Base-by-base conservation (phyloP, 2,329 filamentous ascomycete genomes). In the Monilinia vaccinii-corymbosi region DNA sequence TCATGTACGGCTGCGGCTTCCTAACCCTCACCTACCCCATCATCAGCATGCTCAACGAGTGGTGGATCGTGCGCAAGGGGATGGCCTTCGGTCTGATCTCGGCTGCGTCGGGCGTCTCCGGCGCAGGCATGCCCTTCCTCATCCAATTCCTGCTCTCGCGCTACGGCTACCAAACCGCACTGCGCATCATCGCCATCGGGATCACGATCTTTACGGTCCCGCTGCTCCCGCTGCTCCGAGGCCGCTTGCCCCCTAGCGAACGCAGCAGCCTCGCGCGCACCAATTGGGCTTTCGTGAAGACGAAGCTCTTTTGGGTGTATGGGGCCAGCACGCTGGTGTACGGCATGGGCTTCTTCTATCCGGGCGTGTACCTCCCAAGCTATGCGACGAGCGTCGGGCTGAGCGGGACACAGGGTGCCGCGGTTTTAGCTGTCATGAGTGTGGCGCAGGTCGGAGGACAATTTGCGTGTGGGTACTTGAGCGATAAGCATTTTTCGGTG, bases 1-100 rank as follows among this genome's bases (percentile, higher is more conserved):
- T 86, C 9, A 70, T 86, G 32, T 87, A 84, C 67, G 83, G 78
- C 42, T 65, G 85, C 11, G 82, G 83, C 25, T 81, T 81, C n/a
- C 74, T 76, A 7, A 73, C 84, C 46, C 73, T 78, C 6, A 85
- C 83, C 68, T 78, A 76, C 34, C 81, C 83, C 0, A 80, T 79
- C 64, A 77, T 84, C 40, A 64, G 79, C 38, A 84, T 83, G 70
- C 73, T 86, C 63, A 79, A 85, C 62, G 79, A 85, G 68, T 86
- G 82, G 82, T 86, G 85, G 67, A 75, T 81, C n/a, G 75, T 73
- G 44, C 77, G 78, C 45, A 83, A 83, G 53, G 82, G 82, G 4
- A 42, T 51, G 28, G 46, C 46, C 4, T 51, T 50, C n/a, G 46
- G 46, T 4, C 1, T 58, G 2, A 58, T 58, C 18, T 34, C 34